These are phyloP conservation scores for Cryptococcus sp. DNA, from an alignment of 1,284 basidiomycete species.

Conservation along the genomic window DNA sequence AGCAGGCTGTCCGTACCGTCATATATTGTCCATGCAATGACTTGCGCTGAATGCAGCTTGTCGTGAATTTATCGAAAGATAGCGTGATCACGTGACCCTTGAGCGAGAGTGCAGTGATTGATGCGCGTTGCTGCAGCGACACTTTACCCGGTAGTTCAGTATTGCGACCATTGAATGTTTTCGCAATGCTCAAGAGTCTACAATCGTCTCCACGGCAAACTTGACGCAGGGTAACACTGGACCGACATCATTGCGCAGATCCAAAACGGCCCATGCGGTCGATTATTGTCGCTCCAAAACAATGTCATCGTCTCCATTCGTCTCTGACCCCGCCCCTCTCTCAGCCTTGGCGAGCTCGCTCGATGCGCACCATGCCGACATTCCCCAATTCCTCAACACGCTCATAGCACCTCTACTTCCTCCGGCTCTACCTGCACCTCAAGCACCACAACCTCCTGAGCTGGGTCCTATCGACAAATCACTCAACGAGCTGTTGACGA, in stretches of 20 bases:
- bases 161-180: not conserved
- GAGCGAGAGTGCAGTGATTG: not conserved
- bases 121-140: not conserved
- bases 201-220: no score
- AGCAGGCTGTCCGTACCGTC: no score
- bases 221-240: no score
- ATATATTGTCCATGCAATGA: no score
- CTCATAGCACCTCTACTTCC: slow-evolving; percentile 37
- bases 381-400: slow-evolving; percentile 49
- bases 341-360: slow-evolving; percentile 42
- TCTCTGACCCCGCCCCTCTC: slow-evolving; percentile 26
- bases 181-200: not conserved
- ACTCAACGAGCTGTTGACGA: slow-evolving; percentile 69
- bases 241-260: no score
- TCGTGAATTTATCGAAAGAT: no score
- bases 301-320: not conserved
- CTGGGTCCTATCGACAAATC: slow-evolving; percentile 71
- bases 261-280: no score
- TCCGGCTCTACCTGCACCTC: slow-evolving; percentile 14
- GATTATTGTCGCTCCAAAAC: not conserved
- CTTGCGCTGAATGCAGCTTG: no score
- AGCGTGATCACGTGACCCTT: not conserved
- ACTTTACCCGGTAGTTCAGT: not conserved
- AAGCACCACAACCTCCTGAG: slow-evolving; percentile 43
- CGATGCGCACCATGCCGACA: slow-evolving; percentile 41